Evolutionary conservation across 148 eudicot species (phyloP), one percentile per base, ranked within the genome.

Genomic region (Vaccinium myrtillus): DNA sequence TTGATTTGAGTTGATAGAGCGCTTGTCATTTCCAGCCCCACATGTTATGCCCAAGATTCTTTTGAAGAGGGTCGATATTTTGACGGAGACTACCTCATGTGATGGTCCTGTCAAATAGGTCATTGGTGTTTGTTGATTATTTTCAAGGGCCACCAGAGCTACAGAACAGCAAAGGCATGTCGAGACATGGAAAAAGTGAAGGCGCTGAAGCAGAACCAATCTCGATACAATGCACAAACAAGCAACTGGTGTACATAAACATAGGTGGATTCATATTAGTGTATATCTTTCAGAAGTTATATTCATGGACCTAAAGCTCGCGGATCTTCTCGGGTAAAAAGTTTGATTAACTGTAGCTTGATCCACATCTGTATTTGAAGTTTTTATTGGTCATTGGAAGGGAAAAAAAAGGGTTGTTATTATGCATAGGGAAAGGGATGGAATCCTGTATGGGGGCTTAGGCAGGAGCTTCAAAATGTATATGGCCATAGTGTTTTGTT

Each of bases 1-100:
- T 96, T 79, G 99, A 96, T 86, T 88, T 96, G 84, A 96, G 99
- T 85, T 96, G 86, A 92, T 82, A 21, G 59, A 70, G 53, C 14
- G 74, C 58, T 39, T 48, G 71, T 32, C 32, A 53, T 67, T 75
- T 51, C 77, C 77, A 76, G 21, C 21, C 54, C 67, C 9, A 11
- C 58, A 54, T 76, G 82, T 49, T 54, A 30, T 73, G 51, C 53
- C 43, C 79, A 15, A 36, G 83, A 5, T 84, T 80, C 56, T 13
- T 70, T 12, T 7, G 54, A 46, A 70, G 58, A 39, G 73, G 7
- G 67, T 54, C 19, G 2, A 1, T 30, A 19, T 58, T 75, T 80
- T 73, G 25, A 43, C 56, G 55, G 30, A 54, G 11, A 67, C 56
- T 82, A 51, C 48, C 14, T 55, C 77, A 65, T 32, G 43, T 53